phyloP scores from a whole-genome alignment of 768 basidiomycete genomes.

The Suillus luteus region DNA sequence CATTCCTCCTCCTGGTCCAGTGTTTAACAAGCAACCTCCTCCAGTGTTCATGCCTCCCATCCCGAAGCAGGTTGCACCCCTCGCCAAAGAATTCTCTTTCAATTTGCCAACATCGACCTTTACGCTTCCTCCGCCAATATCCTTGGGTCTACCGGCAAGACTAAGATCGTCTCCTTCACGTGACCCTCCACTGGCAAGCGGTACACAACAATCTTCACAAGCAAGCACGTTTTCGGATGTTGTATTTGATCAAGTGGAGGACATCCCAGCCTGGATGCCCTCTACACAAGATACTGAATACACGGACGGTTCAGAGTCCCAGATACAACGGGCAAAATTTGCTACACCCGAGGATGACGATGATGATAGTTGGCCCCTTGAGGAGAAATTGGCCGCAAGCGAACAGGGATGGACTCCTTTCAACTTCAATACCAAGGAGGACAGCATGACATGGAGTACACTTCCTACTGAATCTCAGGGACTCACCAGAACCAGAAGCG shows the following conservation, averaged over 20 bases:
- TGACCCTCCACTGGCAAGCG: conserved; percentile 26
- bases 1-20: conserved; percentile 43
- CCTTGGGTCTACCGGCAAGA: conserved; percentile 45
- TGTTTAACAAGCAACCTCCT: conserved; percentile 58
- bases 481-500: conserved; percentile 22
- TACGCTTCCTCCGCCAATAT: conserved; percentile 46
- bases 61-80: conserved; percentile 18
- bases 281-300: conserved; percentile 63
- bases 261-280: conserved; percentile 54
- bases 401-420: conserved; percentile 64
- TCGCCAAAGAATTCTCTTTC: conserved; percentile 35
- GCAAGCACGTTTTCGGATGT: conserved; percentile 53
- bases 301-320: conserved; percentile 39
- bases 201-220: conserved; percentile 52
- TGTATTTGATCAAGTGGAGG: conserved; percentile 51
- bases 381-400: conserved; percentile 58
- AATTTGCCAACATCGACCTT: conserved; percentile 41
- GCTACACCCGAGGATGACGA: conserved; percentile 42
- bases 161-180: conserved; percentile 29
- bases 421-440: conserved; percentile 52
- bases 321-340: conserved; percentile 26
- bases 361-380: conserved; percentile 75
- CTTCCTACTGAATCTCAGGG: conserved; percentile 59
- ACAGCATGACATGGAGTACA: conserved; percentile 78
- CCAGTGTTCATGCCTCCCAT: conserved; percentile 30